phyloP scores from a whole-genome alignment of 352 stramenopile species.

The Globisporangium parvum region DNA sequence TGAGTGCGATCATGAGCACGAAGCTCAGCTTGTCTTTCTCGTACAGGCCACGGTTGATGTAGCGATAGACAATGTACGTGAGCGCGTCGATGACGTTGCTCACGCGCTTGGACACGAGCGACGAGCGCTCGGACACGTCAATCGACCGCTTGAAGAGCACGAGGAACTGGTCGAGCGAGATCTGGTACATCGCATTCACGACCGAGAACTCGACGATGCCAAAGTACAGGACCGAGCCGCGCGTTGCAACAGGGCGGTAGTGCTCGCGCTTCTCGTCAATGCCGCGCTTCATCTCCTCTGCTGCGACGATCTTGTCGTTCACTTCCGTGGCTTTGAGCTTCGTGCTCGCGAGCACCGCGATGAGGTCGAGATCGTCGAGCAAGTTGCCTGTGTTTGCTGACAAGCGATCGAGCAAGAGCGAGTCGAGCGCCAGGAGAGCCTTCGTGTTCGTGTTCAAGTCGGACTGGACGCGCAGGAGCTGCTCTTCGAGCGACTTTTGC shows the following conservation, averaged over 20 bases:
- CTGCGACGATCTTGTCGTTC: slow-evolving; percentile 87
- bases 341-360: slow-evolving; percentile 78
- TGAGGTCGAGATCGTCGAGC: slow-evolving; percentile 85
- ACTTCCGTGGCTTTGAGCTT: slow-evolving; percentile 89
- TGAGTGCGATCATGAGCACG: slow-evolving; percentile 58
- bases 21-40: slow-evolving; percentile 74
- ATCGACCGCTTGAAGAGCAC: slow-evolving; percentile 82
- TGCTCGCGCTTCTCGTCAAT: slow-evolving; percentile 91
- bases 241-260: slow-evolving; percentile 85
- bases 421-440: slow-evolving; percentile 76
- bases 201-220: slow-evolving; percentile 80
- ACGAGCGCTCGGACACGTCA: slow-evolving; percentile 72
- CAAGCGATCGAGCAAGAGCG: slow-evolving; percentile 80
- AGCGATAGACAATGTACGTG: slow-evolving; percentile 75
- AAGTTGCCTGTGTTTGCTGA: slow-evolving; percentile 85
- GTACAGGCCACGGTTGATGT: slow-evolving; percentile 73
- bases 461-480: slow-evolving; percentile 80
- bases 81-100: slow-evolving; percentile 84
- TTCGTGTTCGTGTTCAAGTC: slow-evolving; percentile 87
- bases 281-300: slow-evolving; percentile 78
- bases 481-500: slow-evolving; percentile 85
- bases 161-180: slow-evolving; percentile 86
- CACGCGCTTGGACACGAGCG: slow-evolving; percentile 80
- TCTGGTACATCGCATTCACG: slow-evolving; percentile 92
- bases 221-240: slow-evolving; percentile 88